A percentile compares a stretch with the other conserved stretches of the same genome.
phyloP scores from a whole-genome alignment of 1,284 basidiomycete genomes.

The Limonomyces culmigenus region DNA sequence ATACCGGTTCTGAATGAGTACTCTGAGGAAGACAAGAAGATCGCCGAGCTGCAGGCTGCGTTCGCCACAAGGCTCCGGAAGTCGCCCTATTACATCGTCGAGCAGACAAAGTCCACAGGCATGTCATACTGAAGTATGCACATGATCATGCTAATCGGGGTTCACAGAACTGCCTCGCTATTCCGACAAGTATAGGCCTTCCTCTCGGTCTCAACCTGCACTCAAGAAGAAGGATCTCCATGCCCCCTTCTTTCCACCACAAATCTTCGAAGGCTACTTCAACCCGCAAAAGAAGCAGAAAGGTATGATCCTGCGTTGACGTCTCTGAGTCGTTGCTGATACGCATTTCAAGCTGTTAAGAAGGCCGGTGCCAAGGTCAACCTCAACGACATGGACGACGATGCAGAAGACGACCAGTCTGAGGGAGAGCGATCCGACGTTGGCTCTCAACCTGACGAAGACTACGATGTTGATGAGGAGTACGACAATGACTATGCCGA shows the following conservation, averaged over 20 bases:
- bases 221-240: slow-evolving; percentile 55
- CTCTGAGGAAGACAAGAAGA: slow-evolving; percentile 41
- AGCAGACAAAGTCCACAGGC: slow-evolving; percentile 51
- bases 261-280: slow-evolving; percentile 61
- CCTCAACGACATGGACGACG: too few species aligned
- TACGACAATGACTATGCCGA: slow-evolving; percentile 76
- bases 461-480: slow-evolving; percentile 73
- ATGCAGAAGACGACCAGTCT: slow-evolving; percentile 38
- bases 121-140: slow-evolving; percentile 9
- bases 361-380: too few species aligned
- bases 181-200: slow-evolving; percentile 64
- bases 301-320: slow-evolving; percentile 16
- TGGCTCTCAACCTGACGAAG: slow-evolving; percentile 42
- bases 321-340: too few species aligned
- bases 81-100: slow-evolving; percentile 60
- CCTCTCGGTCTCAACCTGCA: slow-evolving; percentile 35
- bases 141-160: too few species aligned
- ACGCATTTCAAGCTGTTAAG: too few species aligned
- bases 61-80: slow-evolving; percentile 43
- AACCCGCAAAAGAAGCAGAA: slow-evolving; percentile 53
- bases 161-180: slow-evolving; percentile 49
- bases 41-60: slow-evolving; percentile 48
- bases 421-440: slow-evolving; percentile 44
- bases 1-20: slow-evolving; percentile 48
- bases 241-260: slow-evolving; percentile 59